Conservation (phyloP, 108 stramenopile species). For the Cyclotella cryptica region DNA sequence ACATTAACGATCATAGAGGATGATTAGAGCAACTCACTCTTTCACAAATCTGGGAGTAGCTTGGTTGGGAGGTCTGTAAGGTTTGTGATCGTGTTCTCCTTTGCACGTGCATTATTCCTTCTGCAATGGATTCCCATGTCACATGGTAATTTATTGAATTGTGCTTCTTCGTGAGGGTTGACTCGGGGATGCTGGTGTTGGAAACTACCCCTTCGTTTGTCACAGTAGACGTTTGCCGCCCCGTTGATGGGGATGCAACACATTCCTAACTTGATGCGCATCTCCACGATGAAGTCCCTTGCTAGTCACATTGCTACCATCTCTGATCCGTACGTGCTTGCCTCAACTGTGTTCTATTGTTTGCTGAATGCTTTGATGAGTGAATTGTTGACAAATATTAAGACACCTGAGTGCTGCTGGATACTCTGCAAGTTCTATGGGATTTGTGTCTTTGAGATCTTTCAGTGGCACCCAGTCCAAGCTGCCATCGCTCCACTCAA, state of each 20-base stretch:
- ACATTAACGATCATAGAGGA: no score
- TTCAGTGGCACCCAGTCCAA: constrained; percentile 34
- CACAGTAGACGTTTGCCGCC: constrained; percentile 13
- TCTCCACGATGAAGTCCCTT: neutral
- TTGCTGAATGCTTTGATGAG: constrained; percentile 33
- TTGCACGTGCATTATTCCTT: no score
- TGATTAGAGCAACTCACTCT: no score
- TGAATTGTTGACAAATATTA: neutral
- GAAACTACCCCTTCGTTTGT: constrained; percentile 17
- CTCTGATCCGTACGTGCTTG: constrained; percentile 8
- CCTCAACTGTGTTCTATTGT: neutral
- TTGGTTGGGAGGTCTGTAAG: no score
- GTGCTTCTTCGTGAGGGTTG: constrained; percentile 33
- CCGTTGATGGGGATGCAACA: constrained; percentile 6
- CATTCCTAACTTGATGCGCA: constrained; percentile 2
- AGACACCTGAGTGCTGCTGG: neutral
- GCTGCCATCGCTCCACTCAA: constrained; percentile 42
- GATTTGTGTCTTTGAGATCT: constrained; percentile 45
- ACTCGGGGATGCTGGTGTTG: constrained; percentile 23
- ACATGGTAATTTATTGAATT: constrained; percentile 38
- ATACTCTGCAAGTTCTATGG: constrained; percentile 39
- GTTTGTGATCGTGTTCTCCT: no score
- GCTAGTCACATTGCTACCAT: constrained; percentile 11
- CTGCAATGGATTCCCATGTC: no score
- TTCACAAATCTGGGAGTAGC: no score